Evolutionary conservation across 2,329 filamentous ascomycete species (phyloP).

Genomic region (Pezicula radicicola): DNA sequence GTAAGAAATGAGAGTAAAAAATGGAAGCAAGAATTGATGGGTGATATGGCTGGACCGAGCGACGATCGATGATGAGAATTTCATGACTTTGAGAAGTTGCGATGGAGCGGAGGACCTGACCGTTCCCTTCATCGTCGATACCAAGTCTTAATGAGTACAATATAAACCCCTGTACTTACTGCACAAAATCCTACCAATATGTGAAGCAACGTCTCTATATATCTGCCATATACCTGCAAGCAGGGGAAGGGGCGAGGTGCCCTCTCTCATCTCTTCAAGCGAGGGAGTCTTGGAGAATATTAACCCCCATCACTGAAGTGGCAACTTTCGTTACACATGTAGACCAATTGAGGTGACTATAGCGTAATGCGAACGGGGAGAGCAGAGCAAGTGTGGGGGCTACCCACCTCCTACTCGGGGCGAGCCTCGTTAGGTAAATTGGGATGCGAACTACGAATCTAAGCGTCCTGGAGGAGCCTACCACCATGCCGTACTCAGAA

Average conservation of each 20-base stretch:
- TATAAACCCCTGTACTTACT: neutral
- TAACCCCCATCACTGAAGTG: too few relatives aligned
- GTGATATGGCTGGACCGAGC: neutral
- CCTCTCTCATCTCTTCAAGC: neutral
- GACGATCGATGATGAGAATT: neutral
- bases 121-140: neutral
- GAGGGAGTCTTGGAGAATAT: too few relatives aligned
- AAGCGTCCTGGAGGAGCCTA: too few relatives aligned
- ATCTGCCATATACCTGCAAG: neutral
- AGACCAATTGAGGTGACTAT: too few relatives aligned
- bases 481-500: too few relatives aligned
- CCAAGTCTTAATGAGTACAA: neutral
- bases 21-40: neutral
- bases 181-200: neutral
- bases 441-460: too few relatives aligned
- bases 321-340: too few relatives aligned
- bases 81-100: neutral
- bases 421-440: too few relatives aligned
- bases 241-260: neutral
- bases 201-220: neutral
- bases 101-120: neutral
- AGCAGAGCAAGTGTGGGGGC: too few relatives aligned
- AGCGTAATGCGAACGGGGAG: too few relatives aligned
- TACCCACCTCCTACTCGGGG: too few relatives aligned
- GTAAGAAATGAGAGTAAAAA: slow-evolving; percentile 15